Evolutionary conservation across 768 basidiomycete species (phyloP), one percentile per base, ranked within the genome.

Genomic region (Serendipita sp.): DNA sequence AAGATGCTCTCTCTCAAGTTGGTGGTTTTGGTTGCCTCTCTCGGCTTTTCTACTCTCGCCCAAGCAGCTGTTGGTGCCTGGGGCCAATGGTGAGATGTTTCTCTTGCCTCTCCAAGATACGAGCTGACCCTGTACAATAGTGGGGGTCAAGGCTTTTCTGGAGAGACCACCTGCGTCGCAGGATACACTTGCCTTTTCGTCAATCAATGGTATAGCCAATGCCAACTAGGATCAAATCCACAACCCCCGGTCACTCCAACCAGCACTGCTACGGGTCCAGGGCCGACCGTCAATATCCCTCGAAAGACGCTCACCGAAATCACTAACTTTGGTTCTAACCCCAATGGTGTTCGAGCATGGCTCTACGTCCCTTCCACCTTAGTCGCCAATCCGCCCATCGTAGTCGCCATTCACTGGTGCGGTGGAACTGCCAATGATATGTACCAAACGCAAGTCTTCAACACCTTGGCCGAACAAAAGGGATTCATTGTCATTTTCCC

Each of bases 401-500:
- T 83, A 60, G 77, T 82, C 62, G 71, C 71, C 70, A 71, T 69
- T 71, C 69, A 84, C 74, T 78, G 78, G 66, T 83, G 82, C 73
- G 69, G 73, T 5, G 82, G 79, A 30, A 77, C 79, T 0, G 82
- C 79, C 0, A 77, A 80, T 66, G 79, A 76, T 0, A 82, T 78
- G 72, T 84, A 77, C 75, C 64, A 69, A 2, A 77, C 79, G 34
- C 79, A 81, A 2, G 74, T 76, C 62, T 82, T 77, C 68, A 79
- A 79, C 66, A 76, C 75, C 1, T 75, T 80, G 52, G 78, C 82
- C 0, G 80, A 84, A 66, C 70, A 70, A 36, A 71, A 78, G 65
- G 79, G 77, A 3, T 83, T 74, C 73, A 76, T 83, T 66, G 80
- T 83, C 60, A 76, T 83, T 68, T 82, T 23, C 35, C 78, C 78